Base-by-base conservation (phyloP, 192 early-diverging fungal genomes). In the Linnemannia elongata region DNA sequence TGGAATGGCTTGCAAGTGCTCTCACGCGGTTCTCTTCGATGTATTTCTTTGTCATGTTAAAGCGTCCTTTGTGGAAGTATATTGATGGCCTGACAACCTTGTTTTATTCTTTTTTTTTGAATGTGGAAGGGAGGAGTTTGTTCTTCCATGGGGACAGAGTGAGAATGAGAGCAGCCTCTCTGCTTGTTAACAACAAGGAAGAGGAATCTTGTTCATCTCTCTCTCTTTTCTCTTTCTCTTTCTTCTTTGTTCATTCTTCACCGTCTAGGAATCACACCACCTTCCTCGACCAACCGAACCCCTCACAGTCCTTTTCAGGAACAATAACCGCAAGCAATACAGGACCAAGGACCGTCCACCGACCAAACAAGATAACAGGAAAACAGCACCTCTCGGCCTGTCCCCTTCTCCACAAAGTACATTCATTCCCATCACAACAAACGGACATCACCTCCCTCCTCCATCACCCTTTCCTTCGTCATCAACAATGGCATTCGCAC, bases 401-500 rank as follows among this genome's bases (percentile, higher is more conserved):
- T n/a, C 13, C 44, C 0, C 47, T 49, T 49, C 47, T 49, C 17
- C 49, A 52, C 18, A 60, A 60, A 60, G 49, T 20, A 52, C 49
- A 60, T 27, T 27, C 55, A 10, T n/a, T 6, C 0, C 17, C 55
- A 27, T 60, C 8, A 27, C 55, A 60, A 55, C 52, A 39, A 55
- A 55, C 22, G 20, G n/a, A 60, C 55, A 60, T 60, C 55, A 27
- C 9, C 55, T n/a, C 18, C 49, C 5, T 6, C 47, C 49, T 6
- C 17, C 49, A 20, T 52, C 49, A 52, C 6, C 1, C 49, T 6
- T 52, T 3, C 49, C 15, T 52, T 30, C 15, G 13, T 66, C 60
- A 66, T 33, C 75, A 42, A 36, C 30, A 52, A 83, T 84, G 77
- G 45, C 73, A 49, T 79, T 84, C 73, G 39, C 71, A 69, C 33